Base-by-base conservation (phyloP, 169 alveolate species). In the Plasmodium sp. region DNA sequence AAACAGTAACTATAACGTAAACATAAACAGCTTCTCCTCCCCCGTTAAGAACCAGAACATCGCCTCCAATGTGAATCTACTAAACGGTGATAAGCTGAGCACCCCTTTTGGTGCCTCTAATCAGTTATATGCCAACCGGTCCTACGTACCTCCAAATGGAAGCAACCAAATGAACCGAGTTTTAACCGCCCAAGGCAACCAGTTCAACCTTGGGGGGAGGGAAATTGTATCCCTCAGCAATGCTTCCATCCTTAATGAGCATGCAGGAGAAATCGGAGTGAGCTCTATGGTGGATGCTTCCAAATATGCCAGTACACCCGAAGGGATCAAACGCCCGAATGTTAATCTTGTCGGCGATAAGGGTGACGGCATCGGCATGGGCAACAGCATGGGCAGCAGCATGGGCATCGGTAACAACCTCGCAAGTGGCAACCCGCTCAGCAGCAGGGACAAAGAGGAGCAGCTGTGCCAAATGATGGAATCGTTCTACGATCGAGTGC, bases 401-500 rank as follows among this genome's bases (percentile, higher is more conserved):
- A 16, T 34, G 43, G 14, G 9, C 81, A 72, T 33, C 12, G 43
- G 43, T 6, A 72, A 75, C 58, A 75, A 75, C 83, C 6, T 34
- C 56, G 33, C 12, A 36, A 75, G 56, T 41, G 45, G n/a, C 33
- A 75, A 75, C 16, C 39, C 39, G 12, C 34, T 33, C 83, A 75
- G 34, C 36, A 31, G 77, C n/a, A 67, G 77, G 56, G 88, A 54
- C 18, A 86, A 75, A 18, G 93, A 31, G 51, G 91, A 83, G 74
- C 94, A 45, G 27, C 16, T 36, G 54, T 27, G 72, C 31, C 91
- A 48, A 48, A 36, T 80, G 12, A 62, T 82, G 22, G 92, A 71
- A 71, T 48, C 39, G 45, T 92, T 92, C 77, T 92, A 92, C 75
- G 92, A 79, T 33, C 90, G 77, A 72, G 56, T 82, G 31, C 95